Evolutionary conservation across 78 protist genomes (phyloP).

Genomic region (Cavenderia fasciculata): DNA sequence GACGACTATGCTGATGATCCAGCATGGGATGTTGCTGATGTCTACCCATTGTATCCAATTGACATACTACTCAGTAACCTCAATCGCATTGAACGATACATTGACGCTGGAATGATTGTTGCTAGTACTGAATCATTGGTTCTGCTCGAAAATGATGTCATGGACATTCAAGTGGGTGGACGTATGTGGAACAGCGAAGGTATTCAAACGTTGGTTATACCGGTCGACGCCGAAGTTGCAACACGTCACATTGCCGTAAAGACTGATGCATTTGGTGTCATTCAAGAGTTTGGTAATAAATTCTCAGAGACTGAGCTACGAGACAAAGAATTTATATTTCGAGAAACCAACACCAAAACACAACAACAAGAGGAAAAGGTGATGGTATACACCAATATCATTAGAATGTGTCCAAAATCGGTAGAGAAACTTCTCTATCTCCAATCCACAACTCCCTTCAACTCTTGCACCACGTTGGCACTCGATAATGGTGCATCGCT

Average conservation of each 20-base stretch:
- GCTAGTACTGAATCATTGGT: conserved; percentile 38
- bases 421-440: conserved; percentile 50
- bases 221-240: no score
- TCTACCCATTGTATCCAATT: conserved; percentile 29
- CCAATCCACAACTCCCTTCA: conserved; percentile 44
- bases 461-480: conserved; percentile 51
- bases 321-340: no score
- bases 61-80: conserved; percentile 46
- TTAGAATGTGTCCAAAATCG: conserved; percentile 25
- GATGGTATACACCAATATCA: conserved; percentile 29
- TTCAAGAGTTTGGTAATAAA: no score
- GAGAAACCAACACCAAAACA: no score
- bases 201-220: no score
- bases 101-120: conserved; percentile 21
- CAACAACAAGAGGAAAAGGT: no score
- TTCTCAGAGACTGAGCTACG: no score
- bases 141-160: not conserved
- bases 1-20: not conserved
- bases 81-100: not conserved
- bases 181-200: conserved; percentile 19
- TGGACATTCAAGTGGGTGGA: no score
- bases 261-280: no score
- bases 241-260: no score
- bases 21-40: not conserved
- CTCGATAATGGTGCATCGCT: conserved; percentile 26